A percentile compares a stretch with the other conserved stretches of the same genome.
phyloP scores from a whole-genome alignment of 179 eudicot genomes.

The Monotropa hypopitys region DNA sequence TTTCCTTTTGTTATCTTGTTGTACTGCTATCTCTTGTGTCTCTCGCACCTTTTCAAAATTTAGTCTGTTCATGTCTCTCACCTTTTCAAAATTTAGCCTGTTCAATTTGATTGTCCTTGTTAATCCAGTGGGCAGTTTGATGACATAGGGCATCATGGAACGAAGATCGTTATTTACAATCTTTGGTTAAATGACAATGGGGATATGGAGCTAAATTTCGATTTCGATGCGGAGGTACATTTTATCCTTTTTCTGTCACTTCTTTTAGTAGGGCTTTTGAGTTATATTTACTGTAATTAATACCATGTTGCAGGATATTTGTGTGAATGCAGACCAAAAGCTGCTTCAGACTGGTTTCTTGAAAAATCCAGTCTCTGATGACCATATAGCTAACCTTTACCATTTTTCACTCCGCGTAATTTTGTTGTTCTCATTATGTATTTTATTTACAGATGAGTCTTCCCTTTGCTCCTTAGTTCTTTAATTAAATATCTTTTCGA shows the following conservation, averaged over 20 bases:
- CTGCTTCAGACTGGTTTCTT: neutral
- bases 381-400: slow-evolving; percentile 20
- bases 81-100: neutral
- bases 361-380: slow-evolving; percentile 5
- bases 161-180: slow-evolving; percentile 25
- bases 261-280: neutral
- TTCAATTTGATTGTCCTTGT: neutral
- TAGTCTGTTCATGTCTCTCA: too few species aligned
- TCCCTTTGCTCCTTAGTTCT: neutral
- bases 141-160: slow-evolving; percentile 24
- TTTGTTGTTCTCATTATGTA: neutral
- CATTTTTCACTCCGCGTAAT: slow-evolving; percentile 22
- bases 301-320: slow-evolving; percentile 20
- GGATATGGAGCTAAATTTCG: slow-evolving; percentile 21
- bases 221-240: slow-evolving; percentile 17
- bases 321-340: slow-evolving; percentile 11
- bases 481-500: neutral
- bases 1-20: neutral
- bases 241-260: neutral
- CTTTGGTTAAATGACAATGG: slow-evolving; percentile 22
- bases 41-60: too few species aligned
- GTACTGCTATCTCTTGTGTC: too few species aligned
- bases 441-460: neutral
- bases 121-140: slow-evolving; percentile 19
- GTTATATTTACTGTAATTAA: neutral